phyloP scores from a whole-genome alignment of 192 early-diverging fungal genomes.

The Entomortierella parvispora region DNA sequence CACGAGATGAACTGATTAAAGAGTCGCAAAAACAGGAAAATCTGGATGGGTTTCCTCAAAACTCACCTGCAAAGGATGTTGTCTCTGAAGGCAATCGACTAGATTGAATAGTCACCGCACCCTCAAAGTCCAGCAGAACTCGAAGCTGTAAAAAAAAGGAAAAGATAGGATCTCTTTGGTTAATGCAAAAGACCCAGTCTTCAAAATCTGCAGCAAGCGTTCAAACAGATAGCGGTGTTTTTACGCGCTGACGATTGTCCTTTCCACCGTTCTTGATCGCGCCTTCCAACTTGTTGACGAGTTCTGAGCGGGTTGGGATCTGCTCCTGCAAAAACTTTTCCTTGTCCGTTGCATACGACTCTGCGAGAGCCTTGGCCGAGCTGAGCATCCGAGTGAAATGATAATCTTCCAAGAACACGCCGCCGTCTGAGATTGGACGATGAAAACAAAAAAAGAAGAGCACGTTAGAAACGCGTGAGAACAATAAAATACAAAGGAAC shows the following conservation, averaged over 20 bases:
- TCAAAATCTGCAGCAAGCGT: neutral
- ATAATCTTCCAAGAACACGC: slow-evolving; percentile 39
- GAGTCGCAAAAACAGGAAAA: too few species aligned
- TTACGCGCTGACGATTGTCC: slow-evolving; percentile 32
- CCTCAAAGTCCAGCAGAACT: slow-evolving; percentile 41
- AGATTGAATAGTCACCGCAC: slow-evolving; percentile 37
- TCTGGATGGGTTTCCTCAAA: too few species aligned
- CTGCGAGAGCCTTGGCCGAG: slow-evolving; percentile 33
- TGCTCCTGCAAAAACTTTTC: slow-evolving; percentile 31
- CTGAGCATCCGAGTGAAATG: slow-evolving; percentile 47
- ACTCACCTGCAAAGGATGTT: slow-evolving; percentile 14
- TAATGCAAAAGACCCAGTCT: neutral
- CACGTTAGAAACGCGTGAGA: neutral
- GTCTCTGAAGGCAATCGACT: slow-evolving; percentile 45
- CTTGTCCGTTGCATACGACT: slow-evolving; percentile 15
- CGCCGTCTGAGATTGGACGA: slow-evolving; percentile 1
- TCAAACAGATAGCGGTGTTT: neutral
- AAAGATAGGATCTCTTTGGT: neutral
- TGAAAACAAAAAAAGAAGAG: neutral
- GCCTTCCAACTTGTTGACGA: slow-evolving; percentile 24
- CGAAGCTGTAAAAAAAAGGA: slow-evolving; percentile 14
- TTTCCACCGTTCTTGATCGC: slow-evolving; percentile 39
- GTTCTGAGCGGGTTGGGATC: slow-evolving; percentile 42
- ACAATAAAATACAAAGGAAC: neutral
- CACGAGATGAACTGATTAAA: too few species aligned